Evolutionary conservation across 2,329 filamentous ascomycete species (phyloP).

Genomic region (Drechslerella dactyloides): DNA sequence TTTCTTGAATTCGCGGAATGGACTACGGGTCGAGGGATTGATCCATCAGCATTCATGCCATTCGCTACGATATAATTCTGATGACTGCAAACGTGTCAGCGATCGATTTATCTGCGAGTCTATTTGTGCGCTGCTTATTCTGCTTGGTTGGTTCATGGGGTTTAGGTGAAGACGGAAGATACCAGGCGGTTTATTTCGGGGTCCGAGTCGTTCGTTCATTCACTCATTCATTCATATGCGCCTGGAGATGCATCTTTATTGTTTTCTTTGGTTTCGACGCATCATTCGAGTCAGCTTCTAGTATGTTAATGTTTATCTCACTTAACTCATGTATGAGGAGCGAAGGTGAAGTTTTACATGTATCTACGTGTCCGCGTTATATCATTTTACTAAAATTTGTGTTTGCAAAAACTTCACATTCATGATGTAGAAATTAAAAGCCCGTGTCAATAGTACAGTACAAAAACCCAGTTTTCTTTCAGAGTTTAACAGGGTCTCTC

Average conservation of each 20-base stretch:
- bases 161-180: slow-evolving; percentile 3
- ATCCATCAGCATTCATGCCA: slow-evolving; percentile 58
- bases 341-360: not conserved
- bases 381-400: too few relatives aligned
- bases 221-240: not conserved
- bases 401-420: too few relatives aligned
- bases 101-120: slow-evolving; percentile 1
- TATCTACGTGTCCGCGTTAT: too few relatives aligned
- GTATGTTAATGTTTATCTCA: not conserved
- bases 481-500: too few relatives aligned
- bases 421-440: too few relatives aligned
- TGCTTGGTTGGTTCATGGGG: slow-evolving; percentile 4
- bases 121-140: slow-evolving; percentile 13
- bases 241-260: too few relatives aligned
- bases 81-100: slow-evolving; percentile 31
- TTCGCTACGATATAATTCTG: slow-evolving; percentile 55
- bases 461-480: too few relatives aligned
- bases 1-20: slow-evolving; percentile 2
- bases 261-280: too few relatives aligned
- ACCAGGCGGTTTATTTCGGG: not conserved
- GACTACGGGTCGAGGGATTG: too few relatives aligned
- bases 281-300: not conserved
- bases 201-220: not conserved
- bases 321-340: not conserved
- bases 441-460: too few relatives aligned